Base-by-base conservation (phyloP, 2,329 filamentous ascomycete species). In the Alternaria longipes region DNA sequence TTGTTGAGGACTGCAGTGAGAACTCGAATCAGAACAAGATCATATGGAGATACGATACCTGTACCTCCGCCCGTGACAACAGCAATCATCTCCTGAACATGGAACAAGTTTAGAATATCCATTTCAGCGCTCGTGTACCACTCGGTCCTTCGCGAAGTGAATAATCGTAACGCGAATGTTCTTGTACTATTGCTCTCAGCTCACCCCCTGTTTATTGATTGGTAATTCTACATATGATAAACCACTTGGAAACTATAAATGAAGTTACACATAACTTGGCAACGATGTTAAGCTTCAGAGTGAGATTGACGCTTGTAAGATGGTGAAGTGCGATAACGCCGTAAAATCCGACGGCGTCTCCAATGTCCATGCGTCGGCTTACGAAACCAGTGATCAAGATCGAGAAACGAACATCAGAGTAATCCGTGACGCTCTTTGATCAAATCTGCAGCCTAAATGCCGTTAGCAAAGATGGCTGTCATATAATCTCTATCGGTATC, bases 261-360 rank as follows among this genome's bases (percentile, higher is more conserved):
- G 34, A 5, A 36, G 5, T 30, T 24, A 5, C 3, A 24, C 20
- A n/a, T 4, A 4, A 8, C 20, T 26, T 34, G 30, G 8, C n/a
- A 2, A 38, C 5, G 22, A 5, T 18, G 7, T 11, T n/a, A 24
- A 36, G 32, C 14, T 9, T 38, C 16, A n/a, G 4, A 18, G 36
- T 41, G 34, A 16, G 16, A 38, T 41, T 14, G n/a, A 52, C 36
- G 50, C 36, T 36, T 5, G 5, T 20, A 28, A 38, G 41, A 14
- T 4, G 12, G 12, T 18, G 8, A 11, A 53, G 16, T 24, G 49
- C 47, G 49, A 53, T 53, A 58, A 51, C 81, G 80, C 3, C 66
- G 80, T 3, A 56, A 54, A 9, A 76, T 70, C 28, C 78, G 68
- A 41, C 42, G 32, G 4, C 24, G 4, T 30, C 12, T 16, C 34